Evolutionary conservation across 2,329 filamentous ascomycete species (phyloP), one percentile per base, ranked within the genome.

Genomic region (Raffaelea deltoideospora): DNA sequence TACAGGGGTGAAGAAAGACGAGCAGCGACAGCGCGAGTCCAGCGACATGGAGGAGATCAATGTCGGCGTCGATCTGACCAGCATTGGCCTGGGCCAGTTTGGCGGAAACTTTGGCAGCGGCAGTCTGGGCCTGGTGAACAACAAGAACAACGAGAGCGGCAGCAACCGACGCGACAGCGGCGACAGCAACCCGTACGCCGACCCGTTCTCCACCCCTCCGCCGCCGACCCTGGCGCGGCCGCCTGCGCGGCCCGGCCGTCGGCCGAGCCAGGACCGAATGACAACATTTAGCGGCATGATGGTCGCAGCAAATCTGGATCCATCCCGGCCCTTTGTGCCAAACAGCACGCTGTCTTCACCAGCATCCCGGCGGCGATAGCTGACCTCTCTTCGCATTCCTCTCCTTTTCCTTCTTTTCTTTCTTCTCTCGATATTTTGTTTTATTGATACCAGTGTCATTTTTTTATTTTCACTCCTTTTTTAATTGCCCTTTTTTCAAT

Each of bases 251-350:
- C 13, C 19, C 15, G 18, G 20, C 23, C 8, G 40, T 31, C 11
- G 34, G 37, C 48, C 49, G 27, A 32, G 27, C 35, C 21, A 34
- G 2, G 35, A 41, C 23, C 53, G 56, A 26, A 48, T 53, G 43
- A 69, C 69, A 1, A 68, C 64, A 0, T 69, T 72, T 43, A 62
- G 64, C n/a, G 61, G 64, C 44, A 57, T 73, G 48, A 65, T 72
- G 61, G 57, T 66, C 37, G 53, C 60, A 41, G 64, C 62, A 3
- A 57, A 59, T 17, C 50, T 67, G 18, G 57, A 60, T 14, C 51
- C 52, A 10, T 64, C 59, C 6, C 53, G 55, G 45, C n/a, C n/a
- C 52, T 68, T 57, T 41, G 58, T 67, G 28, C 61, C 61, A 2
- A 34, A 33, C 31, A 45, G 35, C 18, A 32, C 29, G 15, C 38